Evolutionary conservation across 345 rosid species (phyloP).

Genomic region (Ailanthus altissimus): DNA sequence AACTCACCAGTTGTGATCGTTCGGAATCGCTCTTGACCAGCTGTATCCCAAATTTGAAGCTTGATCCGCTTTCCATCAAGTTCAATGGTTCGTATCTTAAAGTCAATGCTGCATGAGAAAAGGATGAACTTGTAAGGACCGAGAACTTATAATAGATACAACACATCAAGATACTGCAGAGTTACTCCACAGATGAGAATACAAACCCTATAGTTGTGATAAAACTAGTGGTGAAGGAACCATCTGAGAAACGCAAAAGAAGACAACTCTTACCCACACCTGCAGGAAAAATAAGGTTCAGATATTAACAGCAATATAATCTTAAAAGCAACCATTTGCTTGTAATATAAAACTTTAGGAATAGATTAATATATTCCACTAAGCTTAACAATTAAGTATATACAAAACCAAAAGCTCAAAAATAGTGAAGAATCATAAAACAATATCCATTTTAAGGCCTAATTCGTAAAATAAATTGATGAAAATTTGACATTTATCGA

Average conservation of each 20-base stretch:
- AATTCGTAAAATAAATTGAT: background rate
- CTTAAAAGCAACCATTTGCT: background rate
- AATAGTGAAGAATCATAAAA: background rate
- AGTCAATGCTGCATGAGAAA: conserved; percentile 59
- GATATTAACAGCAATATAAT: background rate
- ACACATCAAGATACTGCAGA: conserved; percentile 7
- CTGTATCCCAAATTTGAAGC: conserved; percentile 81
- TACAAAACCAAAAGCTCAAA: background rate
- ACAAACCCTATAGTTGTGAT: conserved; percentile 56
- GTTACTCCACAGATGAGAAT: conserved; percentile 9
- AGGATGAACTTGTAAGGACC: background rate
- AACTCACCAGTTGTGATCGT: conserved; percentile 83
- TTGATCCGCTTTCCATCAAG: conserved; percentile 78
- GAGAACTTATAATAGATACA: background rate
- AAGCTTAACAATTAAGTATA: background rate
- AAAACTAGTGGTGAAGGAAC: conserved; percentile 58
- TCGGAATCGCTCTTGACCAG: conserved; percentile 88
- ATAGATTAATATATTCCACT: background rate
- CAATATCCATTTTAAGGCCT: background rate
- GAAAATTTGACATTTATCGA: background rate
- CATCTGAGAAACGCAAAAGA: conserved; percentile 58
- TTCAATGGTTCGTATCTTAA: conserved; percentile 81
- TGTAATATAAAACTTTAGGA: background rate
- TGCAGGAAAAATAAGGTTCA: conserved; percentile 8
- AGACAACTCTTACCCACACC: conserved; percentile 66